Evolutionary conservation across 208 protist genomes (phyloP), one percentile per base, ranked within the genome.

Genomic region (Angomonas ambiguus): DNA sequence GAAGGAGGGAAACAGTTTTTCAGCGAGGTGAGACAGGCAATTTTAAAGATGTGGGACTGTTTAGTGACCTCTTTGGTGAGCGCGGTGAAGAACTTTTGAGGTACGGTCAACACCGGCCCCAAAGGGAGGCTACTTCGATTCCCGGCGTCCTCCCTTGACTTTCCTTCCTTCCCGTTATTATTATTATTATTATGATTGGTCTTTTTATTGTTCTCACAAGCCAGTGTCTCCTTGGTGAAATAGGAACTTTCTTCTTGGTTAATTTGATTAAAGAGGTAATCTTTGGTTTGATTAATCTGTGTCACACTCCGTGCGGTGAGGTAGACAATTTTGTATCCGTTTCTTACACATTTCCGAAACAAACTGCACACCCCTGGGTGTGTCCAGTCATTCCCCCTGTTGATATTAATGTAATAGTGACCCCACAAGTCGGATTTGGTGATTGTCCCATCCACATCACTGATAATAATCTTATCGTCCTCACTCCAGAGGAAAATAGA

Each of bases 391-490:
- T 60, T 66, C 13, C 83, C 83, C 33, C 87, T 78, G 41, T 96
- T 96, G 35, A 98, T 45, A 16, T 88, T 75, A 16, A 95, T 82
- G 51, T 98, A 90, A 30, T 98, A 79, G 73, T 99, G 97, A 1
- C 98, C 98, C 67, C 94, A 83, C 28, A 98, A 57, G 75, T 99
- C 98, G 59, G 92, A 96, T 72, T 97, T 97, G 0, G 98, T 99
- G 64, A 99, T 98, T 0, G 98, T 99, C 49, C 98, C 98, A 78
- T 99, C 98, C 22, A 99, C 88, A 75, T 99, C 98, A 35, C 92
- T 98, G 49, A 99, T 93, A 30, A 99, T 93, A 68, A 99, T 82
- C 57, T 96, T 94, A 53, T 87, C 84, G 4, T 63, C 82, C 65
- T 79, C 78, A n/a, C 90, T 72, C 91, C 93, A 99, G 16, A 99